A percentile compares a stretch with the other conserved stretches of the same genome.
phyloP scores from a whole-genome alignment of 2,329 filamentous ascomycete species.

The Fusarium siculi region DNA sequence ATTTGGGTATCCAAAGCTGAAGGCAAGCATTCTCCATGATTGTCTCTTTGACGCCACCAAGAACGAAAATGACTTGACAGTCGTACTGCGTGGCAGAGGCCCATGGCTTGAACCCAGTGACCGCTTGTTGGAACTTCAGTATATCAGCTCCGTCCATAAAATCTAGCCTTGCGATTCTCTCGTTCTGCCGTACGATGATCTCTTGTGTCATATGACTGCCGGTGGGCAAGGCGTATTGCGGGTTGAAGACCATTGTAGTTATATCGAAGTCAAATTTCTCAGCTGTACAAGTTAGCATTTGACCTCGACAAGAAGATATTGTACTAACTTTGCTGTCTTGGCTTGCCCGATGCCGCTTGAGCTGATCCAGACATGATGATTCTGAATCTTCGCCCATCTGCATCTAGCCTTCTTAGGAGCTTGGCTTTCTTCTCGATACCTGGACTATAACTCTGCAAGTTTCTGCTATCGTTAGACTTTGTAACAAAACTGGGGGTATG shows the following conservation, averaged over 20 bases:
- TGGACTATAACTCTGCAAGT: constrained; percentile 30
- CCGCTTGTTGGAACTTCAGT: constrained; percentile 48
- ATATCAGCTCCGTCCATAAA: constrained; percentile 43
- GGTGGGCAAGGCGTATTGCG: constrained; percentile 45
- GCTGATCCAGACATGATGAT: constrained; percentile 42
- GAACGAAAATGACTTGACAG: constrained; percentile 45
- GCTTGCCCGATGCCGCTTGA: constrained; percentile 28
- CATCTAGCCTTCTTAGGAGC: constrained; percentile 44
- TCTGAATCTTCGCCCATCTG: constrained; percentile 43
- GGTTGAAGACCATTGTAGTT: constrained; percentile 42
- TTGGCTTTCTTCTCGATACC: constrained; percentile 41
- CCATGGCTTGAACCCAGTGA: constrained; percentile 49
- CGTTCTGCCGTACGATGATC: constrained; percentile 45
- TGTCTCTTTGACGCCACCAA: constrained; percentile 37
- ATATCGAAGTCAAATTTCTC: constrained; percentile 49
- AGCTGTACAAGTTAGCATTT: constrained; percentile 31
- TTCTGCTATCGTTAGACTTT: constrained; percentile 20
- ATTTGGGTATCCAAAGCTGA: constrained; percentile 49
- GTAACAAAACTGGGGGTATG: too few relatives aligned
- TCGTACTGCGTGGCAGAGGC: constrained; percentile 43
- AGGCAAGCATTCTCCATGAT: constrained; percentile 45
- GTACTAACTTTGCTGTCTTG: constrained; percentile 39
- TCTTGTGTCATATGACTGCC: constrained; percentile 34
- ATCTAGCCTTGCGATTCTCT: constrained; percentile 46
- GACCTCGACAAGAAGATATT: not conserved